Evolutionary conservation across 2,329 filamentous ascomycete genomes (phyloP).

Genomic region (Microdochium paspali): DNA sequence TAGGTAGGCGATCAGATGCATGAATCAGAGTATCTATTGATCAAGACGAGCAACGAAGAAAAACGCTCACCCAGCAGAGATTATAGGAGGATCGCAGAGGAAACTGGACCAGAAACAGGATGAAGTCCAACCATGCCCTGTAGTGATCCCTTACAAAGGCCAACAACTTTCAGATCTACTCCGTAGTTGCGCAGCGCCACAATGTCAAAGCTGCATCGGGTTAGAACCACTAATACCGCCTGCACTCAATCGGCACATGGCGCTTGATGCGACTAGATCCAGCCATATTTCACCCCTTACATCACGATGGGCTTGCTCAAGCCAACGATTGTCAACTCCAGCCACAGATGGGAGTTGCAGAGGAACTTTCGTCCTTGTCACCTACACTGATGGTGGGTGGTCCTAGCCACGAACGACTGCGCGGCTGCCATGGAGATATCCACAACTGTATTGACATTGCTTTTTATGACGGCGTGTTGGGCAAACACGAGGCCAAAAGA

Average conservation of each 20-base stretch:
- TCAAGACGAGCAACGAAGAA: no score
- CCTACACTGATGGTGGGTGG: not conserved
- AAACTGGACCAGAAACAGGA: no score
- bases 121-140: no score
- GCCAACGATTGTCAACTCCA: not conserved
- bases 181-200: not conserved
- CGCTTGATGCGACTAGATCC: not conserved
- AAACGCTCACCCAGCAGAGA: no score
- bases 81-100: no score
- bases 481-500: not conserved
- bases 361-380: not conserved
- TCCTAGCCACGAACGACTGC: not conserved
- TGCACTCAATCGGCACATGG: not conserved
- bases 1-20: no score
- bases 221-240: no score
- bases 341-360: not conserved
- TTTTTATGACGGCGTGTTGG: not conserved
- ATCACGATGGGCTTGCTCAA: not conserved
- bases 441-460: not conserved
- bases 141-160: no score
- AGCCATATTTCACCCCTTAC: not conserved
- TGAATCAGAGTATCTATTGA: no score
- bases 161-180: not conserved
- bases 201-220: not conserved
- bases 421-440: not conserved